These are phyloP conservation scores for Leccinum barrowsii DNA, from an alignment of 768 basidiomycete species.

Conservation along the genomic window DNA sequence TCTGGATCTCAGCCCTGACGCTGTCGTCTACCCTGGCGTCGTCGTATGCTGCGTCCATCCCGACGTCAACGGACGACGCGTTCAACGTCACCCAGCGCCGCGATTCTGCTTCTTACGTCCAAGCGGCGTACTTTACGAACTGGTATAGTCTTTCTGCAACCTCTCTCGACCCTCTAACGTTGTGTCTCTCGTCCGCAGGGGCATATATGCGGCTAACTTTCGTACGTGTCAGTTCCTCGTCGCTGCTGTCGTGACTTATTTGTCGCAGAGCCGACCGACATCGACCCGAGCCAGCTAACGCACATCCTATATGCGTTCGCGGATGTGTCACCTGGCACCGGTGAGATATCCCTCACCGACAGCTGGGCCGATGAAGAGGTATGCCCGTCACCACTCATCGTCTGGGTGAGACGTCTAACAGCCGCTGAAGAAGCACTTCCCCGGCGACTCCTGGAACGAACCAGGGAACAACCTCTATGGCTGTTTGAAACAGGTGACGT, in stretches of 20 bases:
- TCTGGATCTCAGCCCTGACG: slow-evolving; percentile 4
- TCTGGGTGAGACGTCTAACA: slow-evolving; percentile 4
- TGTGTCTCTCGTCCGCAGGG: slow-evolving; percentile 31
- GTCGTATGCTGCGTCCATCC: slow-evolving; percentile 12
- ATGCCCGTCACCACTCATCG: not conserved
- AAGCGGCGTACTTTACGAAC: slow-evolving; percentile 36
- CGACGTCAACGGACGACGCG: not conserved
- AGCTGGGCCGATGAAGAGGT: slow-evolving; percentile 72
- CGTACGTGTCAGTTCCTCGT: slow-evolving; percentile 36
- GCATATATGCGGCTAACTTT: slow-evolving; percentile 63
- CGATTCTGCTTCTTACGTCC: slow-evolving; percentile 25
- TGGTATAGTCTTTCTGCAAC: slow-evolving; percentile 19
- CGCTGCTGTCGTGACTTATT: slow-evolving; percentile 2
- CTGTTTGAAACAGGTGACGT: slow-evolving; percentile 68
- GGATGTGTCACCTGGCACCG: slow-evolving; percentile 59
- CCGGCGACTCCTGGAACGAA: slow-evolving; percentile 71
- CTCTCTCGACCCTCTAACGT: not conserved
- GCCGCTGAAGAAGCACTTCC: slow-evolving; percentile 57
- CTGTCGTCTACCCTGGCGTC: slow-evolving; percentile 8
- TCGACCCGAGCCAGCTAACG: slow-evolving; percentile 56
- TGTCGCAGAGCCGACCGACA: slow-evolving; percentile 58
- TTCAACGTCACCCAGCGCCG: slow-evolving; percentile 9
- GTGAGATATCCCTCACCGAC: slow-evolving; percentile 65
- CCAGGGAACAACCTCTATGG: slow-evolving; percentile 78
- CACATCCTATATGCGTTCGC: slow-evolving; percentile 83